These are phyloP conservation scores for Wickerhamiella bombiphila DNA, from an alignment of 805 yeast species.

Conservation along the genomic window DNA sequence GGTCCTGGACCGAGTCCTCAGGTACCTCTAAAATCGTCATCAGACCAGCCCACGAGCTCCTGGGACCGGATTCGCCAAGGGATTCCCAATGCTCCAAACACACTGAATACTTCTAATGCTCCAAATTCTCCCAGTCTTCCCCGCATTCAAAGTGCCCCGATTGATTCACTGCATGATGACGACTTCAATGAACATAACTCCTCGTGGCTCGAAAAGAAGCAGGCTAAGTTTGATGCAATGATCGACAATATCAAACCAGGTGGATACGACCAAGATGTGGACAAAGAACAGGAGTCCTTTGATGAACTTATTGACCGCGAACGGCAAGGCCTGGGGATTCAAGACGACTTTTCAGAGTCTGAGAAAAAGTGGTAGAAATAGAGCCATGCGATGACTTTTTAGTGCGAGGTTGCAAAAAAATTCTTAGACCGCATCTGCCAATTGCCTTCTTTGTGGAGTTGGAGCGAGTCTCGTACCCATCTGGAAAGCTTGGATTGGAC, in stretches of 20 bases:
- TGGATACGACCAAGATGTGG: not conserved
- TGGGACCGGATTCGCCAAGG: not conserved
- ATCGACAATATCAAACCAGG: conserved; percentile 2
- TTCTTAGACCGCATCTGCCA: not conserved
- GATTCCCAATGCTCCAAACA: not conserved
- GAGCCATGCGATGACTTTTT: too few species aligned
- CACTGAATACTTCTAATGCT: not conserved
- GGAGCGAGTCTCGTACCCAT: conserved; percentile 45
- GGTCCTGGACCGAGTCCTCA: too few species aligned
- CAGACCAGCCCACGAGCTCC: too few species aligned
- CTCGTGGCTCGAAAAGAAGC: conserved; percentile 1
- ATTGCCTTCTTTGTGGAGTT: not conserved
- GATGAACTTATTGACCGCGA: conserved; percentile 15
- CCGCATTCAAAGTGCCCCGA: too few species aligned
- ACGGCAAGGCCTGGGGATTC: conserved; percentile 5
- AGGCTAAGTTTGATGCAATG: conserved; percentile 3
- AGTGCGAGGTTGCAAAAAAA: conserved; percentile 2
- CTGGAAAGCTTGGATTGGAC: conserved; percentile 50
- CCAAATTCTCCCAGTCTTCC: too few species aligned
- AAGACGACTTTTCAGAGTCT: conserved; percentile 14
- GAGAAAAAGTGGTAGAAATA: conserved; percentile 16
- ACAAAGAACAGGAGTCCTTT: conserved; percentile 11
- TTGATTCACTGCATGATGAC: too few species aligned
- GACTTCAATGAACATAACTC: too few species aligned
- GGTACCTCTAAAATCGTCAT: too few species aligned